A percentile compares a stretch with the other conserved stretches of the same genome.
phyloP scores from a whole-genome alignment of 192 early-diverging fungal genomes.

The Endogone sp. region DNA sequence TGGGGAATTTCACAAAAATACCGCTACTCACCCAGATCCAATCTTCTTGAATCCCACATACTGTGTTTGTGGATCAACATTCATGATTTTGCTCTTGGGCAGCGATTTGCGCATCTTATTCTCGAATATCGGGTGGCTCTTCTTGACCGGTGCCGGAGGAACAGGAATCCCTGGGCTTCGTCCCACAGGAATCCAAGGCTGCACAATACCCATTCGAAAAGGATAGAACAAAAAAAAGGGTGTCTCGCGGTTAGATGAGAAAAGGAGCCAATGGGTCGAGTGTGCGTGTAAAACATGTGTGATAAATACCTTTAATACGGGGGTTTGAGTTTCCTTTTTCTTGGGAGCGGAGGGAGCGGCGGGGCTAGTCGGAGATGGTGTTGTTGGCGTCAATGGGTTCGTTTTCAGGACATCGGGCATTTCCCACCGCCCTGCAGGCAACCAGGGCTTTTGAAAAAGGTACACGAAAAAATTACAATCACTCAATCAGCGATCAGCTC shows the following conservation, averaged over 20 bases:
- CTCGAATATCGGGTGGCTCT: constrained; percentile 29
- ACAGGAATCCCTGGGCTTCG: constrained; percentile 19
- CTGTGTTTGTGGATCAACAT: constrained; percentile 21
- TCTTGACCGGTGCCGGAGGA: constrained; percentile 17
- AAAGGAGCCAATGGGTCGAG: too few relatives aligned
- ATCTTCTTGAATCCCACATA: constrained; percentile 23
- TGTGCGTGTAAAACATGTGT: too few relatives aligned
- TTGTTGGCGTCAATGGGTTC: constrained; percentile 3
- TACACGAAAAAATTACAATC: too few relatives aligned
- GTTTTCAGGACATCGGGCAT: constrained; percentile 33
- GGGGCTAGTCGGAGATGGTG: neutral
- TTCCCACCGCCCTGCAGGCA: constrained; percentile 5
- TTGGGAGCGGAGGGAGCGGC: neutral
- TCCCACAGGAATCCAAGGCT: constrained; percentile 29
- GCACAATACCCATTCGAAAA: constrained; percentile 5
- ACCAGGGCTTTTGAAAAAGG: too few relatives aligned
- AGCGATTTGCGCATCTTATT: constrained; percentile 23
- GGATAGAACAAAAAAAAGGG: neutral
- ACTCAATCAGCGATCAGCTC: too few relatives aligned
- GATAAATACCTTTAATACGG: neutral
- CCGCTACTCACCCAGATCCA: constrained; percentile 17
- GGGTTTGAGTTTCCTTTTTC: constrained; percentile 5
- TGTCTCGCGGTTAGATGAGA: too few relatives aligned
- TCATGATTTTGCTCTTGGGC: constrained; percentile 18
- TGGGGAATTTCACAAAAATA: neutral